These are phyloP conservation scores for Xylariaceae sp. DNA, from an alignment of 2,329 filamentous ascomycete genomes.

Conservation along the genomic window DNA sequence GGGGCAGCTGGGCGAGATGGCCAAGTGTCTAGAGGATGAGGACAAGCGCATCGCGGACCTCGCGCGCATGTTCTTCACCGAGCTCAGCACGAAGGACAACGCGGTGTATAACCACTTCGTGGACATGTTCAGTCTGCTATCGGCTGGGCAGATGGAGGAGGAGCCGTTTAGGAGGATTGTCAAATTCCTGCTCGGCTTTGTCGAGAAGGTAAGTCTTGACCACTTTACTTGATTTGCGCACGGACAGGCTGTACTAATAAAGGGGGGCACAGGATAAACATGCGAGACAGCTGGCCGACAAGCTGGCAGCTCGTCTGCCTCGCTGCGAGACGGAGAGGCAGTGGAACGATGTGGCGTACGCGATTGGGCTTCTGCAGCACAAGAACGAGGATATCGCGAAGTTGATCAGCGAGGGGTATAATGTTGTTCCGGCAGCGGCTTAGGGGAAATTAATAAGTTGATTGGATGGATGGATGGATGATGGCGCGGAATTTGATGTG, in stretches of 20 bases:
- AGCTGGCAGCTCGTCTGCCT: slow-evolving; percentile 77
- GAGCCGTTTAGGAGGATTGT: slow-evolving; percentile 82
- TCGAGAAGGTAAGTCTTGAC: slow-evolving; percentile 91
- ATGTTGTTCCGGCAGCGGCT: slow-evolving; percentile 58
- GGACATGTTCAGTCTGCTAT: slow-evolving; percentile 94
- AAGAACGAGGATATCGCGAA: slow-evolving; percentile 88
- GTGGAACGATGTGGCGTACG: slow-evolving; percentile 97
- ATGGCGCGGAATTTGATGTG: too few species aligned
- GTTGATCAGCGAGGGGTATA: slow-evolving; percentile 69
- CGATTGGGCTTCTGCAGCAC: slow-evolving; percentile 81
- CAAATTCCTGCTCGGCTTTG: slow-evolving; percentile 89
- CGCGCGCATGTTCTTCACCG: slow-evolving; percentile 96
- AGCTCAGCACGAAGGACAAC: slow-evolving; percentile 96
- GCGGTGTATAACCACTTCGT: slow-evolving; percentile 99
- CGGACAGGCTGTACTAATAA: too few species aligned
- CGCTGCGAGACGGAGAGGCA: slow-evolving; percentile 89
- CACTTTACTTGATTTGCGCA: too few species aligned
- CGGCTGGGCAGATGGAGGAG: slow-evolving; percentile 78
- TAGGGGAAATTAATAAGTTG: slow-evolving; percentile 2
- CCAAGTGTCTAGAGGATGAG: slow-evolving; percentile 94
- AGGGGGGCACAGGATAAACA: slow-evolving; percentile 80
- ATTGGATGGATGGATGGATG: background rate
- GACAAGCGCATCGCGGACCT: slow-evolving; percentile 92
- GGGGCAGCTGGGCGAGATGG: slow-evolving; percentile 97
- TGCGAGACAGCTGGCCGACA: slow-evolving; percentile 86